These are phyloP conservation scores for Ceriops tagal DNA, from an alignment of 345 rosid genomes.

Conservation along the genomic window DNA sequence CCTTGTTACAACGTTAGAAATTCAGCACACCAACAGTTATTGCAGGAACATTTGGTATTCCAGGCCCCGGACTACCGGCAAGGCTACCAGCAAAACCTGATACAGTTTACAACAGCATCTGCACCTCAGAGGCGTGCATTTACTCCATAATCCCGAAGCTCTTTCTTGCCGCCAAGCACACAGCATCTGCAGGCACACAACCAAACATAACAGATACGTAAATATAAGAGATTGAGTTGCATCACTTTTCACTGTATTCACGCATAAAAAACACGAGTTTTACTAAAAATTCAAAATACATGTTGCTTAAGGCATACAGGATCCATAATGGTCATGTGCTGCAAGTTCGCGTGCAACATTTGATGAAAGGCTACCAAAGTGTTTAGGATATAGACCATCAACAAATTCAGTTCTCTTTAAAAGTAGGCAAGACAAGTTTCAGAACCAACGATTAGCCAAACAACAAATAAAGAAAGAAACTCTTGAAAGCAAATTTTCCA, in stretches of 20 bases:
- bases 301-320: too few relatives aligned
- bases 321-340: not conserved
- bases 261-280: too few relatives aligned
- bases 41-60: not conserved
- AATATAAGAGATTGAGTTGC: not conserved
- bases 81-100: not conserved
- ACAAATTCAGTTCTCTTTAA: not conserved
- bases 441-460: not conserved
- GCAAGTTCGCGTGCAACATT: not conserved
- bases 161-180: not conserved
- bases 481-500: not conserved
- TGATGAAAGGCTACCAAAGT: not conserved
- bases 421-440: too few relatives aligned
- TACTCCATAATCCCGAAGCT: not conserved
- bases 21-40: not conserved
- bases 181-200: not conserved
- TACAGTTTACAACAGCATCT: not conserved
- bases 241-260: too few relatives aligned
- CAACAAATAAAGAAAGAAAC: not conserved
- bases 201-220: not conserved
- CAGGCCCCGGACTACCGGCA: not conserved
- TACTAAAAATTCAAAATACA: too few relatives aligned
- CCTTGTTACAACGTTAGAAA: not conserved
- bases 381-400: not conserved
- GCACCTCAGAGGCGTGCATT: not conserved